Conservation (phyloP, 495 filamentous ascomycete species). For the Lichenothelia convexa region DNA sequence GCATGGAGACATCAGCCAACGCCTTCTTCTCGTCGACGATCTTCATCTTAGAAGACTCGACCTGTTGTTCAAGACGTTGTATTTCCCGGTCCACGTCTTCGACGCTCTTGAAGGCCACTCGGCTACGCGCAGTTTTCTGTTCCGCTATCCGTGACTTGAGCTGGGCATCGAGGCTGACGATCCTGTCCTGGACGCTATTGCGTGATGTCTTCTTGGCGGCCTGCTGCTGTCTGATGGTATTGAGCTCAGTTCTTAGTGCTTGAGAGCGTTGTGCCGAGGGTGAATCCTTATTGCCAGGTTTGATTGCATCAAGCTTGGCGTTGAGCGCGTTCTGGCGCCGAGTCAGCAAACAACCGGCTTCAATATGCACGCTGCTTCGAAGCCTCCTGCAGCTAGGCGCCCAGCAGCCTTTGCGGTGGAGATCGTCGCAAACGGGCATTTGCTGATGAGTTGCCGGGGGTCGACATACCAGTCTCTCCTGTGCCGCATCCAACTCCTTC, state of each 20-base stretch:
- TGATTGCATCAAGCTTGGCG: conserved; percentile 62
- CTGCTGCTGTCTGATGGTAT: conserved; percentile 62
- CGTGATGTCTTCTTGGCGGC: conserved; percentile 64
- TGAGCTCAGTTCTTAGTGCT: conserved; percentile 57
- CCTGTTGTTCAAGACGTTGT: conserved; percentile 56
- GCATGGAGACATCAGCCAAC: conserved; percentile 55
- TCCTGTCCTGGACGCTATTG: conserved; percentile 57
- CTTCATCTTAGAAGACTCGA: conserved; percentile 74
- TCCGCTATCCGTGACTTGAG: conserved; percentile 65
- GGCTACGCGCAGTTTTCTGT: conserved; percentile 61
- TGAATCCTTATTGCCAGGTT: conserved; percentile 56
- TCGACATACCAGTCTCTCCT: conserved; percentile 57
- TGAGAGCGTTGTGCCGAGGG: conserved; percentile 58
- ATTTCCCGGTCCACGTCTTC: conserved; percentile 80
- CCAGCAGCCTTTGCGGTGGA: conserved; percentile 4
- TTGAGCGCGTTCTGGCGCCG: conserved; percentile 53
- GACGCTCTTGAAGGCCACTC: conserved; percentile 63
- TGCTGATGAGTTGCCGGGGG: conserved; percentile 1
- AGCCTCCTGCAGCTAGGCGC: neutral
- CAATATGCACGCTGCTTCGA: too few relatives aligned
- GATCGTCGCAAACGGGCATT: neutral
- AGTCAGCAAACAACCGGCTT: too few relatives aligned
- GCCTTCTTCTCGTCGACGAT: conserved; percentile 95
- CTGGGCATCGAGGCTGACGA: conserved; percentile 67
- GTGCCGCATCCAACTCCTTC: conserved; percentile 57